These are phyloP conservation scores for Coemansia sp. DNA, from an alignment of 192 early-diverging fungal genomes.

Conservation along the genomic window DNA sequence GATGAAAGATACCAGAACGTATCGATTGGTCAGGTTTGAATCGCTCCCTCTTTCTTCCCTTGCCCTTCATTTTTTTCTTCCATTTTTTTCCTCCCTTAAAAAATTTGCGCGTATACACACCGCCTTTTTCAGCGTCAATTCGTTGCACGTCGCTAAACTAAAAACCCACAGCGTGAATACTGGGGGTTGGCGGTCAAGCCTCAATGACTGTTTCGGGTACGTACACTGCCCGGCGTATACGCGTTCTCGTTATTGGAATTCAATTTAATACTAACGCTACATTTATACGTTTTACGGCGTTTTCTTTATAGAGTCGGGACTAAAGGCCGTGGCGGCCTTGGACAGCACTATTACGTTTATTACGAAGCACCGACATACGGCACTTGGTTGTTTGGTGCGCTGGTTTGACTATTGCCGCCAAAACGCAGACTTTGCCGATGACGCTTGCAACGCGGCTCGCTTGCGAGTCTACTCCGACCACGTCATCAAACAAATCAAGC, in stretches of 20 bases:
- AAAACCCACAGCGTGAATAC: not conserved
- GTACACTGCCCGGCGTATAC: not conserved
- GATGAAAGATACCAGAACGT: not conserved
- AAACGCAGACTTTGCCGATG: not conserved
- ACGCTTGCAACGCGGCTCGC: not conserved
- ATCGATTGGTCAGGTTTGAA: not conserved
- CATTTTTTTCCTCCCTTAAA: not conserved
- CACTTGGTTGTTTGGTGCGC: not conserved
- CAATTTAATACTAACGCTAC: not conserved
- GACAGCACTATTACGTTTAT: not conserved
- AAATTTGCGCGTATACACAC: not conserved
- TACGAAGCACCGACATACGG: not conserved
- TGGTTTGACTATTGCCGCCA: slow-evolving; percentile 6
- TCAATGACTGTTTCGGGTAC: not conserved
- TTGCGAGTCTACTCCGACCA: not conserved
- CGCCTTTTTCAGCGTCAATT: not conserved
- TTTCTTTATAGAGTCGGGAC: not conserved
- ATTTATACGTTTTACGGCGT: not conserved
- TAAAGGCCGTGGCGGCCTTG: not conserved
- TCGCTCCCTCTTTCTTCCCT: not conserved
- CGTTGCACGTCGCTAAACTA: not conserved
- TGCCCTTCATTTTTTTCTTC: not conserved
- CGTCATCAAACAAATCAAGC: not conserved
- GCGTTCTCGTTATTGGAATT: not conserved
- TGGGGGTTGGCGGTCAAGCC: not conserved